Percentiles rank a stretch among this genome's conserved stretches.
phyloP scores from a whole-genome alignment of 1,139 yeast species.

The Candida sanyaensis region DNA sequence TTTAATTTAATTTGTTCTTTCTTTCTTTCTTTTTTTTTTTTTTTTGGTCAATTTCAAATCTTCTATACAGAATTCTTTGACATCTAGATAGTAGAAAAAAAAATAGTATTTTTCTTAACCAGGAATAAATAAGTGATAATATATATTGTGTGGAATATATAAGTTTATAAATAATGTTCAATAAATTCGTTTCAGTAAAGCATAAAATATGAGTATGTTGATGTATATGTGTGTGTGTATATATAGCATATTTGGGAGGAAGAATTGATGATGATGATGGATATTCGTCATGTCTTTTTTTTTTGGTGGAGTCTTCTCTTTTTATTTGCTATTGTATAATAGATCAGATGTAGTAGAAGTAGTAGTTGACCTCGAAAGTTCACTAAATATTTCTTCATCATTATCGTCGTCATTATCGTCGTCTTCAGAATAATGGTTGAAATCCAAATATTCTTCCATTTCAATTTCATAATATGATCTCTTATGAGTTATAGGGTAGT shows the following conservation, averaged over 20 bases:
- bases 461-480: constrained; percentile 2
- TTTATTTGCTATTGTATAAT: constrained; percentile 1
- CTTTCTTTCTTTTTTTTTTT: too few relatives aligned
- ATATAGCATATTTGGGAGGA: too few relatives aligned
- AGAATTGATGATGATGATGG: neutral
- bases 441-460: constrained; percentile 1
- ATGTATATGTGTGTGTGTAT: too few relatives aligned
- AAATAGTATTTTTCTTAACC: too few relatives aligned
- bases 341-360: neutral
- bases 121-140: neutral
- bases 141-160: neutral
- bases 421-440: constrained; percentile 1
- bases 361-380: constrained; percentile 1
- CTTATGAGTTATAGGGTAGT: neutral
- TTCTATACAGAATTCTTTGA: too few relatives aligned
- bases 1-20: too few relatives aligned
- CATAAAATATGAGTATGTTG: neutral
- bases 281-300: neutral
- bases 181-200: neutral
- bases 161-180: neutral
- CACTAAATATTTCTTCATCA: constrained; percentile 1
- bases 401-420: neutral
- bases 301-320: neutral
- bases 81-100: too few relatives aligned
- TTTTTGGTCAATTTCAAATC: neutral